Percentiles rank a stretch among this genome's conserved stretches.
Evolutionary conservation across 208 protist species (phyloP).

Genomic region (Acanthamoeba healyi): DNA sequence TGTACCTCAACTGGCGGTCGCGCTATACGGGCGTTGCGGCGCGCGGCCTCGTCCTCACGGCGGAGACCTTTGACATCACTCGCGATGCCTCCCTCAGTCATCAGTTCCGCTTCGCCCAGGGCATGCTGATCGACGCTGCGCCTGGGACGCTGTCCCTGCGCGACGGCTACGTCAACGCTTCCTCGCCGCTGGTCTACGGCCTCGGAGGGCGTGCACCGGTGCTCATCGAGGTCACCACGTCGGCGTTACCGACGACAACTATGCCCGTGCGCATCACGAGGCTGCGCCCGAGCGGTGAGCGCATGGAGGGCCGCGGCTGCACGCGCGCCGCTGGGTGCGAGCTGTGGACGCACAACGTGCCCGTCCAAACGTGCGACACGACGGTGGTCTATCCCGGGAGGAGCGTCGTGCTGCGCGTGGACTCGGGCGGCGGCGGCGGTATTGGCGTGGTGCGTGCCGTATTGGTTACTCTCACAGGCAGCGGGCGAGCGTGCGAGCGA

Average conservation of each 20-base stretch:
- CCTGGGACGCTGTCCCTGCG: background rate
- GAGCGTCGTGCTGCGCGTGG: background rate
- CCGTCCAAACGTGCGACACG: too few relatives aligned
- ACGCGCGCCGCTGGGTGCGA: background rate
- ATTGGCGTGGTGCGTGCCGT: too few relatives aligned
- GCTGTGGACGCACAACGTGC: too few relatives aligned
- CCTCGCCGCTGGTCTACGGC: background rate
- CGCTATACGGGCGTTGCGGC: background rate
- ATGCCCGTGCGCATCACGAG: background rate
- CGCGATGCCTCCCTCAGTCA: background rate
- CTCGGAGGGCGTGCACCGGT: background rate
- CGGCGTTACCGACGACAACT: too few relatives aligned
- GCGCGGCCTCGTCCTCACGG: background rate
- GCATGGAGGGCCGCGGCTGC: background rate
- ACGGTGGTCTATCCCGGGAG: too few relatives aligned
- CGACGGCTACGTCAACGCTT: background rate
- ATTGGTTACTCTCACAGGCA: background rate
- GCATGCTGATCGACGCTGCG: background rate
- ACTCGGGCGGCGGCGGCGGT: too few relatives aligned
- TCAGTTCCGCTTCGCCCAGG: background rate
- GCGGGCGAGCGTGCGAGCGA: background rate
- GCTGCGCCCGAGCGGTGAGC: background rate
- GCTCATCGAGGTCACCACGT: background rate
- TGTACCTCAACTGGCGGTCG: background rate
- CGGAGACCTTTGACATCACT: background rate